These are phyloP conservation scores for Pseudevernia furfuracea DNA, from an alignment of 495 filamentous ascomycete genomes.

Conservation along the genomic window DNA sequence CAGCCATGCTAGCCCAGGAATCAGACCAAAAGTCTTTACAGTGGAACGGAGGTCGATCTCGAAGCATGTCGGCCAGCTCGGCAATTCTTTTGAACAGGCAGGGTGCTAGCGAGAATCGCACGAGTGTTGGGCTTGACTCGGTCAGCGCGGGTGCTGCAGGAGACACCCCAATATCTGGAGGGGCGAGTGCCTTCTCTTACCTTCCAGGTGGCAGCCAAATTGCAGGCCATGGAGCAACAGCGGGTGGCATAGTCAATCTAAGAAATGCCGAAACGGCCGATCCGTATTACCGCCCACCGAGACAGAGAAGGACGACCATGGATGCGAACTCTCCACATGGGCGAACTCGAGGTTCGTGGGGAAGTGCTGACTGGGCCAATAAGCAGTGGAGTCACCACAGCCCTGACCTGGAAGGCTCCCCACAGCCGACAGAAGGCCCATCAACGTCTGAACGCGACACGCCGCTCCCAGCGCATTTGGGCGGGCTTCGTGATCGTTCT, in stretches of 20 bases:
- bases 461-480: conserved; percentile 45
- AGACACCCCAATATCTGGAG: conserved; percentile 58
- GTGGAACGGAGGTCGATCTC: conserved; percentile 54
- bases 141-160: conserved; percentile 41
- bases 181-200: conserved; percentile 61
- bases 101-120: conserved; percentile 40
- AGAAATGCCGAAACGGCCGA: conserved; percentile 45
- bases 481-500: conserved; percentile 46
- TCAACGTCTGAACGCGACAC: conserved; percentile 46
- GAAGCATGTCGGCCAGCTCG: conserved; percentile 81
- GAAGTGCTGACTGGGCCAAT: conserved; percentile 45
- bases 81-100: conserved; percentile 59
- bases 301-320: conserved; percentile 53
- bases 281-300: conserved; percentile 78
- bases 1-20: conserved; percentile 65
- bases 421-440: conserved; percentile 37
- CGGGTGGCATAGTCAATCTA: conserved; percentile 39
- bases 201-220: conserved; percentile 43
- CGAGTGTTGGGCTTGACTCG: conserved; percentile 41
- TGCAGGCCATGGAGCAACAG: conserved; percentile 27
- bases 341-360: conserved; percentile 42
- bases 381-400: conserved; percentile 35
- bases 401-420: conserved; percentile 26
- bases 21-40: conserved; percentile 60
- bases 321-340: conserved; percentile 40